Evolutionary conservation across 176 grass and related monocot genomes (phyloP), one percentile per base, ranked within the genome.

Genomic region (Dactylis glomerata): DNA sequence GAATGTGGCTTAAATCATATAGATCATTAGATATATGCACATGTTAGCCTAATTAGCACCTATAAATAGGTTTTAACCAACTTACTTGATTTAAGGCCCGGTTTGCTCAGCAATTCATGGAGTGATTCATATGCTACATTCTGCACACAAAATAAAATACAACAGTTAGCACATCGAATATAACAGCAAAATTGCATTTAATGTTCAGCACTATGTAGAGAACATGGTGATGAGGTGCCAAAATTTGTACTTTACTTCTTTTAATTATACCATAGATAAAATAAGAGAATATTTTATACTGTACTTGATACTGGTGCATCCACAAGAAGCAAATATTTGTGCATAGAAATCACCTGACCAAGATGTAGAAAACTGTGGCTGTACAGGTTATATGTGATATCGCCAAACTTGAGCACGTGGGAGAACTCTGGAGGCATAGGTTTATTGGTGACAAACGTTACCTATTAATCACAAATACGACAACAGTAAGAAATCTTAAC

Each of bases 71-170:
- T 52, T 52, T 82, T 30, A n/a, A 83, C 40, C 13, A 83, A 82
- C 88, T 88, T 94, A 91, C 95, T 83, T 84, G 88, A 89, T 85
- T 87, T 88, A 56, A 67, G 64, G 24, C 79, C 85, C 65, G 64
- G 51, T 73, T 86, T 84, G 36, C 86, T 85, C 71, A 98, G 86
- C 45, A 92, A 87, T 14, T 89, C 83, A 83, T 95, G 93, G 52
- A 95, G 77, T 85, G 89, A 90, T 72, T 92, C 93, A 76, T 95
- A 98, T 37, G 96, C 96, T 38, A 98, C 96, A 84, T 94, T 98
- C 96, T 98, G 86, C 67, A 81, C 31, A 84, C 3, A 51, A 2
- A 81, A 82, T 49, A 22, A 68, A 56, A 54, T 49, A 86, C 47
- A 83, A 80, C 26, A 74, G 47, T 88, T 5, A 88, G n/a, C 26